These are phyloP conservation scores for Cordyceps farinosa DNA, from an alignment of 2,329 filamentous ascomycete genomes.

Conservation along the genomic window DNA sequence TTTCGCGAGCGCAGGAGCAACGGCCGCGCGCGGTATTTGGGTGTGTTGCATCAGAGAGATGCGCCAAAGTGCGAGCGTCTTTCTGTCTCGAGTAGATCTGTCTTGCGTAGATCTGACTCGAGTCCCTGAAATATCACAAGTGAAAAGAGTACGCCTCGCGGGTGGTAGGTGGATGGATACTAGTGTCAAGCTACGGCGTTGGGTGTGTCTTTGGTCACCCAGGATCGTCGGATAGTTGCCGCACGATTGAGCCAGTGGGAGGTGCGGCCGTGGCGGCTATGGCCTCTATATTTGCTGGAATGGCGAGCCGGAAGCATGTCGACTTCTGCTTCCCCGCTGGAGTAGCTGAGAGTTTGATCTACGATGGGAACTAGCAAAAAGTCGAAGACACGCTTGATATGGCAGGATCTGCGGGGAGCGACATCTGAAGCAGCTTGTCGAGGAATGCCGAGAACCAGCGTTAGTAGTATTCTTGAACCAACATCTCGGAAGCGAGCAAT, in stretches of 20 bases:
- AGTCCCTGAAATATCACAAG: neutral
- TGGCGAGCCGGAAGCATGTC: neutral
- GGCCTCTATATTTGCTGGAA: neutral
- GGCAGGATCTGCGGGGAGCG: neutral
- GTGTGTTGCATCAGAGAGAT: neutral
- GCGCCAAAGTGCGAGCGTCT: neutral
- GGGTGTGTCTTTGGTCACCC: neutral
- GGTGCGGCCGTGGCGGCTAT: neutral
- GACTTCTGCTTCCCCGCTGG: neutral
- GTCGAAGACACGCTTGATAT: neutral
- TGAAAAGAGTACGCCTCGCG: no score
- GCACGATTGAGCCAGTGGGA: neutral
- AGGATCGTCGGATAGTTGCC: no score
- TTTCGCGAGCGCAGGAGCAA: neutral
- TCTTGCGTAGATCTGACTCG: neutral
- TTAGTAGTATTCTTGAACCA: constrained; percentile 18
- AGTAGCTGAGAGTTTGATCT: neutral
- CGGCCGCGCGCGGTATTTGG: neutral
- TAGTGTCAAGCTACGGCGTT: neutral
- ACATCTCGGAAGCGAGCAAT: neutral
- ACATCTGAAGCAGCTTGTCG: constrained; percentile 5
- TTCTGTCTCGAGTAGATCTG: neutral
- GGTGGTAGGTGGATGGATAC: neutral
- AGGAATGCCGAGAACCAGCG: constrained; percentile 7
- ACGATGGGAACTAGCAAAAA: neutral